A percentile compares a stretch with the other conserved stretches of the same genome.
phyloP scores from a whole-genome alignment of 441 rosid species.

The California macrophylla region DNA sequence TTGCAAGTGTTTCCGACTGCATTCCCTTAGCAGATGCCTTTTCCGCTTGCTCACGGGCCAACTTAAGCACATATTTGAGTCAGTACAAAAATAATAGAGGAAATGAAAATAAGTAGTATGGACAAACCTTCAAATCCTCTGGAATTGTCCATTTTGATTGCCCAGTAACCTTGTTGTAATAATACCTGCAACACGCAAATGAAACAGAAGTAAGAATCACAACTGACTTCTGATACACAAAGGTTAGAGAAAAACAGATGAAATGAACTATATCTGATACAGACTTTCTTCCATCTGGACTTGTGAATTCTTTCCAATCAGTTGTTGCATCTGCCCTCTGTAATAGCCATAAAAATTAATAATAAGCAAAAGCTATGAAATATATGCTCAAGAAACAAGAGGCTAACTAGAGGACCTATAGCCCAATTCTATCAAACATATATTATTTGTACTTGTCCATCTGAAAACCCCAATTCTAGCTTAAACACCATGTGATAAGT shows the following conservation, averaged over 20 bases:
- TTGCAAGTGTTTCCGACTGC: constrained; percentile 26
- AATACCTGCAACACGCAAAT: constrained; percentile 43
- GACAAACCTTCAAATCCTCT: constrained; percentile 54
- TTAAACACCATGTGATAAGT: background rate
- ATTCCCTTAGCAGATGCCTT: constrained; percentile 30
- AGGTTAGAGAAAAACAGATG: background rate
- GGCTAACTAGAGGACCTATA: constrained; percentile 5
- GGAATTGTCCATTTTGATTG: constrained; percentile 67
- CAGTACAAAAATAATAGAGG: constrained; percentile 6
- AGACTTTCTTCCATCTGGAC: constrained; percentile 64
- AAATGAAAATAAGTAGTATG: background rate
- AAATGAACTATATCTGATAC: constrained; percentile 24
- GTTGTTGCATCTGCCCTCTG: constrained; percentile 74
- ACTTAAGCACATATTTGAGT: constrained; percentile 27
- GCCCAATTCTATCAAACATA: background rate
- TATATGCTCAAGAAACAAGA: constrained; percentile 5
- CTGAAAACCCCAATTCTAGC: background rate
- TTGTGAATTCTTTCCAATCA: constrained; percentile 62
- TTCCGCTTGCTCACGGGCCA: constrained; percentile 56
- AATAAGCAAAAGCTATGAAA: constrained; percentile 16
- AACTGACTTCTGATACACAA: constrained; percentile 12
- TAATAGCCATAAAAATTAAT: constrained; percentile 20
- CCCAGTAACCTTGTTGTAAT: constrained; percentile 56
- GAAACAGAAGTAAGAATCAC: constrained; percentile 21
- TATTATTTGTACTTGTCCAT: background rate